Conservation (phyloP, 1,284 basidiomycete species). For the Ganoderma sinense region DNA sequence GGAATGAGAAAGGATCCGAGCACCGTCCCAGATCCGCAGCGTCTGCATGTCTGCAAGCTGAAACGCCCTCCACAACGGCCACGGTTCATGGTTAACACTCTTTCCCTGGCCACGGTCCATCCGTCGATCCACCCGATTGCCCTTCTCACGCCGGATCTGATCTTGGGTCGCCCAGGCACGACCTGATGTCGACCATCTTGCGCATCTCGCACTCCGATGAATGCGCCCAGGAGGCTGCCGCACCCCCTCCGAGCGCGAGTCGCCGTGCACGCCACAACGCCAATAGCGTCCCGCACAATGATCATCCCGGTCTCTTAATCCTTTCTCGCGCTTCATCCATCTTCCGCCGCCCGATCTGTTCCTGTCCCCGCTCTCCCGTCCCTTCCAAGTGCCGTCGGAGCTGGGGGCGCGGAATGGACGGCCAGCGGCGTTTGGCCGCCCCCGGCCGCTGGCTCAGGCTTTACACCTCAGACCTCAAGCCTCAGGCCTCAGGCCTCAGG, state of each 20-base stretch:
- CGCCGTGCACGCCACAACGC: background rate
- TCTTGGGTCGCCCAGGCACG: background rate
- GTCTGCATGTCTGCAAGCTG: background rate
- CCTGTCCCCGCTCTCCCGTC: too few relatives aligned
- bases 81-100: background rate
- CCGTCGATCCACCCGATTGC: background rate
- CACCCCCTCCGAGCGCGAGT: background rate
- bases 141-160: conserved; percentile 13
- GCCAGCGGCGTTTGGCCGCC: conserved; percentile 1
- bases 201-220: conserved; percentile 6
- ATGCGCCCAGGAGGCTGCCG: background rate
- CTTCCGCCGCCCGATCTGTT: background rate
- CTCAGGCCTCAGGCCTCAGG: too few relatives aligned
- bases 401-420: background rate
- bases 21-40: background rate
- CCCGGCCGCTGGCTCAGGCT: background rate
- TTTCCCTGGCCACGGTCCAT: background rate
- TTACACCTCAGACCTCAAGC: too few relatives aligned
- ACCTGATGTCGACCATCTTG: background rate
- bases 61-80: background rate
- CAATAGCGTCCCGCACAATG: background rate
- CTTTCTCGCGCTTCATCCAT: background rate
- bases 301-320: background rate
- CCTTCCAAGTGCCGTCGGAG: background rate
- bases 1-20: background rate